Conservation (phyloP, 1,284 basidiomycete species). For the Trichosporon sp. region DNA sequence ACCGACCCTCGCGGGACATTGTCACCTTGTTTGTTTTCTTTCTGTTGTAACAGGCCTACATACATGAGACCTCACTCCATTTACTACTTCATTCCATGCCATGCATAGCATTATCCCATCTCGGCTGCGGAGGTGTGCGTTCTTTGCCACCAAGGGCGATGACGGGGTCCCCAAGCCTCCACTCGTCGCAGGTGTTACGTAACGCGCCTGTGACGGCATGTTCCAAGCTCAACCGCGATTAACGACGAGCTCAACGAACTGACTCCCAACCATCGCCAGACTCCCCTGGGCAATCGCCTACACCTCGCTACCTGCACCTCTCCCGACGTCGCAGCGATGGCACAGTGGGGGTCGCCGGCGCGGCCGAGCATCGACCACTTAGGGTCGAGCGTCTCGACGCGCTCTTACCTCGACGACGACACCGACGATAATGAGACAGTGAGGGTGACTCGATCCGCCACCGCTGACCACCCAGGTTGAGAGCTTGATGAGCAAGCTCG, state of each 20-base stretch:
- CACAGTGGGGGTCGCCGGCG: constrained; percentile 10
- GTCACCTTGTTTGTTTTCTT: not conserved
- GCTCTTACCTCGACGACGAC: constrained; percentile 17
- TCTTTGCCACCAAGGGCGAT: not conserved
- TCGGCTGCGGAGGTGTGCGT: not conserved
- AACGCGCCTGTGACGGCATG: not conserved
- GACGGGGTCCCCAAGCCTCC: not conserved
- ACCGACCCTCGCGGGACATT: too few species aligned
- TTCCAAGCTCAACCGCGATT: not conserved
- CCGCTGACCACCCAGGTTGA: constrained; percentile 39
- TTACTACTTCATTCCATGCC: not conserved
- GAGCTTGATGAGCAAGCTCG: constrained; percentile 47
- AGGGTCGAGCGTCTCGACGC: constrained; percentile 20
- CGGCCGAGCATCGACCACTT: constrained; percentile 17
- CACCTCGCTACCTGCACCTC: not conserved
- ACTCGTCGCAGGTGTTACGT: not conserved
- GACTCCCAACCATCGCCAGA: not conserved
- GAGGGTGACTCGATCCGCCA: not conserved
- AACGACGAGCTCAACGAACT: not conserved
- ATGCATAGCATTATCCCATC: not conserved
- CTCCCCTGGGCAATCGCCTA: constrained; percentile 1
- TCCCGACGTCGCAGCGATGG: not conserved
- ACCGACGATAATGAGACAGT: constrained; percentile 20
- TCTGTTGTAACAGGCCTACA: not conserved
- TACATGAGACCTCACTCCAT: not conserved